Base-by-base conservation (phyloP, 1,139 yeast species). In the Geotrichum citri-aurantii region DNA sequence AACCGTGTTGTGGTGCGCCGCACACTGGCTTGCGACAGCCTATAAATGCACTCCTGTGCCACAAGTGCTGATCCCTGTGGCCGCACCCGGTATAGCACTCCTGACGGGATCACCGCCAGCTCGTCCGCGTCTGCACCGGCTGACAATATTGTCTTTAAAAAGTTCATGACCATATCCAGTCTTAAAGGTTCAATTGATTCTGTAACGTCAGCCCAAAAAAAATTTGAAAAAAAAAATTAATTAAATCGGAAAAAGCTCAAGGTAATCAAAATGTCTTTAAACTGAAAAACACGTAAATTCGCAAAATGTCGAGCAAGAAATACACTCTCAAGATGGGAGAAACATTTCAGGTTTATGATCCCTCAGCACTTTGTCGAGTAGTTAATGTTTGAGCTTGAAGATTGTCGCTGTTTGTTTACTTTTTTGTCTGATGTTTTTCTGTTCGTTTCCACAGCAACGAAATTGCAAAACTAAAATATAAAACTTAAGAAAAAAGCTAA, bases 21-120 rank as follows among this genome's bases (percentile, higher is more conserved):
- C 56, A 93, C 83, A 1, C 84, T 76, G 17, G 93, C 84, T 56
- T 82, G 83, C 0, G 96, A 93, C 66, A 52, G 26, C 14, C 83
- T 86, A 71, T 69, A 76, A 47, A 93, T 78, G 70, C 97, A 90
- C 71, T 92, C 98, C 50, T 85, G 77, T 37, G 85, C 91, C 2
- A 96, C 93, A 70, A 89, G 89, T 14, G 96, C 97, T 7, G 96
- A 87, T 17, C 79, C 79, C 8, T 89, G 88, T 3, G 88, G 79
- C 54, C 98, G 77, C 29, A 88, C 79, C 54, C 92, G 77, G 68
- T 79, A 88, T 57, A 93, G 79, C 72, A 85, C 87, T 5, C 98
- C 98, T 1, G 87, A 81, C 1, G 96, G 91, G 54, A 93, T 79
- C 68, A 81, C 79, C 11, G 85, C 84, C 52, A 89, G 74, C 65